Evolutionary conservation across 192 early-diverging fungal genomes (phyloP).

Genomic region (Backusella mclennaniae): DNA sequence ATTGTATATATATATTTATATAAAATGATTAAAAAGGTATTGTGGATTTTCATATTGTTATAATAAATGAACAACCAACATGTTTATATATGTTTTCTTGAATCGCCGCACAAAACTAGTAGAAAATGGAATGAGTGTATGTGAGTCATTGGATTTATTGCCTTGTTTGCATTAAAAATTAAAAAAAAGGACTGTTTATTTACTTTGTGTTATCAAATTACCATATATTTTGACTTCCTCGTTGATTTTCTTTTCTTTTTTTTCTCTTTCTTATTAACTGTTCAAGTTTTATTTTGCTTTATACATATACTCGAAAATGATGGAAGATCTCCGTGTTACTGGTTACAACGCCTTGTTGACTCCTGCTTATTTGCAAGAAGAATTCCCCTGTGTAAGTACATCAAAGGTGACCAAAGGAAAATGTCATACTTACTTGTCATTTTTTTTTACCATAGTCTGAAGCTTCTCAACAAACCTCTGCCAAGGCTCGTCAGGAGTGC

Average conservation of each 20-base stretch:
- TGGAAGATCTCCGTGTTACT: slow-evolving; percentile 86
- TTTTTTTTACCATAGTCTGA: slow-evolving; percentile 9
- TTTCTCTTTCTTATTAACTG: not conserved
- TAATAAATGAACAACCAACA: not conserved
- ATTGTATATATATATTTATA: not conserved
- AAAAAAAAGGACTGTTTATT: slow-evolving; percentile 3
- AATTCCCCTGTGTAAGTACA: slow-evolving; percentile 67
- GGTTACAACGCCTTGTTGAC: slow-evolving; percentile 87
- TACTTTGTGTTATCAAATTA: slow-evolving; percentile 3
- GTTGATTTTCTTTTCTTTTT: slow-evolving; percentile 1
- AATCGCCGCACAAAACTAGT: slow-evolving; percentile 5
- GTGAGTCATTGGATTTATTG: slow-evolving; percentile 10
- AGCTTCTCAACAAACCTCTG: slow-evolving; percentile 42
- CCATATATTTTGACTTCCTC: not conserved
- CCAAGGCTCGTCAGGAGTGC: slow-evolving; percentile 56
- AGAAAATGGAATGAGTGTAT: not conserved
- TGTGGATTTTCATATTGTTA: not conserved
- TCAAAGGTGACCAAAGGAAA: not conserved
- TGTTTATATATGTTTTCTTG: slow-evolving; percentile 1
- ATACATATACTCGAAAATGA: slow-evolving; percentile 5
- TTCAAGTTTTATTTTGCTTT: not conserved
- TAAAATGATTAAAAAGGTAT: not conserved
- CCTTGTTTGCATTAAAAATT: slow-evolving; percentile 5
- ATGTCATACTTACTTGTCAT: not conserved
- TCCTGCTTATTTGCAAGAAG: slow-evolving; percentile 87